Base-by-base conservation (phyloP, 2,329 filamentous ascomycete genomes). In the Cytospora chrysosperma region DNA sequence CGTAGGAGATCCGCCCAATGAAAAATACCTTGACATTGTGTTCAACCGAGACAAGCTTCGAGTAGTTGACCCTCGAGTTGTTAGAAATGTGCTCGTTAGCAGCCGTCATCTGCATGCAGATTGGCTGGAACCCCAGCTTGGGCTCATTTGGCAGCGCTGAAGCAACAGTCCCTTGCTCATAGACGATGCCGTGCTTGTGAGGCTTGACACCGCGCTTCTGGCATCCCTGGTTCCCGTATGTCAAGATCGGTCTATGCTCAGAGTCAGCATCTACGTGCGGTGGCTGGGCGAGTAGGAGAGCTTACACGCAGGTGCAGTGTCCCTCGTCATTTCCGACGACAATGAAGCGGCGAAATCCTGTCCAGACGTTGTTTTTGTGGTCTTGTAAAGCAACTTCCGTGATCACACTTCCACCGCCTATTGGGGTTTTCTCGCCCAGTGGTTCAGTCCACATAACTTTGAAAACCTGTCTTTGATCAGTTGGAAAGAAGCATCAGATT, bases 21-120 rank as follows among this genome's bases (percentile, higher is more conserved):
- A 86, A 85, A 67, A 81, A 77, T n/a, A 86, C 82, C 53, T 77
- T 79, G 68, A 81, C 74, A 68, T 87, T 87, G 72, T 86, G 84
- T 70, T 86, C 91, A 28, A 87, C 76, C 3, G 82, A 84, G 30
- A 79, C 76, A 7, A 83, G 73, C 66, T 86, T 86, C 6, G 82
- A 80, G 70, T 86, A 86, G 72, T 86, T 85, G 67, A 85, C 78
- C 6, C 84, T 79, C 15, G 84, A 87, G 65, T 82, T 79, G 32
- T 68, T 75, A 13, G 75, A 75, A 8, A 86, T 75, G 60, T 72
- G 78, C 64, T 86, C 82, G 34, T 75, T 76, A 17, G 75, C 71
- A 4, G 75, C 72, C 24, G 71, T 74, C 24, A 85, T 77, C 0
- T 76, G 71, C 50, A 84, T 75, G 30, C 73, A 73, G 40, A 85